A percentile compares a stretch with the other conserved stretches of the same genome.
These are phyloP conservation scores for Amanita bisporigera DNA, from an alignment of 1,284 basidiomycete species.

Conservation along the genomic window DNA sequence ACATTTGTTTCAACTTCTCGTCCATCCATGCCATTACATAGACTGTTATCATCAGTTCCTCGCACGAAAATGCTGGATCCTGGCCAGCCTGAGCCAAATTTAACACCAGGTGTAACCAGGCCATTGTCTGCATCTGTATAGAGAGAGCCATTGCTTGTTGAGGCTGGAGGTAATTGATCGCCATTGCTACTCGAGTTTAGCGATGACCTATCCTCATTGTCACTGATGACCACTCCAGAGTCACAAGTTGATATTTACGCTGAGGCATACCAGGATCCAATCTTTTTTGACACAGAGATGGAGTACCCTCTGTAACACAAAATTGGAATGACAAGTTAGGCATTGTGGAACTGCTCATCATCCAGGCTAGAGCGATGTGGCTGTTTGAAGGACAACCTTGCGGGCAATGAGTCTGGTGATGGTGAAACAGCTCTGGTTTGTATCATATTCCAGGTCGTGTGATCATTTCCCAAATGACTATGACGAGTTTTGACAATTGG, in stretches of 20 bases:
- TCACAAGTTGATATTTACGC: conserved; percentile 74
- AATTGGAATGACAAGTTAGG: conserved; percentile 59
- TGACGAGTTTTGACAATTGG: conserved; percentile 53
- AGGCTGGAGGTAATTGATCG: conserved; percentile 54
- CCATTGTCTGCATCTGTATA: conserved; percentile 63
- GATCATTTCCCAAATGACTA: conserved; percentile 53
- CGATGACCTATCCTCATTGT: conserved; percentile 57
- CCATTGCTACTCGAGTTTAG: conserved; percentile 32
- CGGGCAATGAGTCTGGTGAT: conserved; percentile 58
- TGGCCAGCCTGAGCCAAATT: conserved; percentile 67
- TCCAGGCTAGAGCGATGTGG: conserved; percentile 38
- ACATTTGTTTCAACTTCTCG: conserved; percentile 52
- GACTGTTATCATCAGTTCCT: conserved; percentile 48
- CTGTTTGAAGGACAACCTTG: conserved; percentile 34
- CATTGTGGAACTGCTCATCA: conserved; percentile 51
- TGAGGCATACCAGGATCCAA: conserved; percentile 46
- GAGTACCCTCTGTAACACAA: conserved; percentile 58
- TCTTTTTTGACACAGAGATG: conserved; percentile 59
- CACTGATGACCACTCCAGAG: conserved; percentile 65
- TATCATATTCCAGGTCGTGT: conserved; percentile 52
- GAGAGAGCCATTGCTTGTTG: conserved; percentile 64
- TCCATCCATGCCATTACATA: conserved; percentile 25
- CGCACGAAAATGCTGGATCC: conserved; percentile 46
- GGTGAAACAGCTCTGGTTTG: conserved; percentile 48
- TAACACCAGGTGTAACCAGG: conserved; percentile 68